Evolutionary conservation across 176 grass and related monocot genomes (phyloP).

Genomic region (Eleusine indica): DNA sequence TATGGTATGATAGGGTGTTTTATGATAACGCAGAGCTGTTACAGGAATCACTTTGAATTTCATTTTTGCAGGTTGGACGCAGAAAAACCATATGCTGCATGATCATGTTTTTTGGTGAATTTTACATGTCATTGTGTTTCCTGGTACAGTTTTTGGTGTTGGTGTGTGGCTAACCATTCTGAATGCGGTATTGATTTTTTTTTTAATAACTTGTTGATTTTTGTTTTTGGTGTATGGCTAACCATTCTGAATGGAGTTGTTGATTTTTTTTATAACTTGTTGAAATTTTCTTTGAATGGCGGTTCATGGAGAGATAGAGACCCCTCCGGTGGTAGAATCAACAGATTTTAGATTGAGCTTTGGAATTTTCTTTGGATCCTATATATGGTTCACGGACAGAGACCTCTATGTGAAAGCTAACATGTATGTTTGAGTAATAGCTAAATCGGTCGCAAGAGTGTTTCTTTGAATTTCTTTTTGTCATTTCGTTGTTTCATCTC

Average conservation of each 20-base stretch:
- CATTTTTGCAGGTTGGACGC: slow-evolving; percentile 35
- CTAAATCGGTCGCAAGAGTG: not conserved
- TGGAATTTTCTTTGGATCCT: not conserved
- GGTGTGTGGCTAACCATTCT: not conserved
- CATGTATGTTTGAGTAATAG: not conserved
- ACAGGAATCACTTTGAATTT: slow-evolving; percentile 32
- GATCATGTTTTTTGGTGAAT: not conserved
- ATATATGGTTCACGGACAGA: not conserved
- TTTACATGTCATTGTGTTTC: not conserved
- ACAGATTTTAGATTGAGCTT: no score
- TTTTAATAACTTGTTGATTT: not conserved
- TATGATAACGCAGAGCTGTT: slow-evolving; percentile 29
- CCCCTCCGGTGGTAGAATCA: not conserved
- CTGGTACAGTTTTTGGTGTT: not conserved
- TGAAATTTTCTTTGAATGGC: not conserved
- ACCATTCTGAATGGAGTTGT: not conserved
- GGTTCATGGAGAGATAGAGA: not conserved
- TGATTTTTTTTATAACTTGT: no score
- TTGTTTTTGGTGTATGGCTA: not conserved
- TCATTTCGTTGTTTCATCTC: not conserved
- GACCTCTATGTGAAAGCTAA: not conserved
- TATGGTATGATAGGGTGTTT: slow-evolving; percentile 68
- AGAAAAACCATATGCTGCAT: slow-evolving; percentile 8
- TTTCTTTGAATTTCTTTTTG: not conserved
- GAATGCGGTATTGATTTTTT: not conserved